phyloP scores from a whole-genome alignment of 257 asterid species.

The Przewalskia tangutica region DNA sequence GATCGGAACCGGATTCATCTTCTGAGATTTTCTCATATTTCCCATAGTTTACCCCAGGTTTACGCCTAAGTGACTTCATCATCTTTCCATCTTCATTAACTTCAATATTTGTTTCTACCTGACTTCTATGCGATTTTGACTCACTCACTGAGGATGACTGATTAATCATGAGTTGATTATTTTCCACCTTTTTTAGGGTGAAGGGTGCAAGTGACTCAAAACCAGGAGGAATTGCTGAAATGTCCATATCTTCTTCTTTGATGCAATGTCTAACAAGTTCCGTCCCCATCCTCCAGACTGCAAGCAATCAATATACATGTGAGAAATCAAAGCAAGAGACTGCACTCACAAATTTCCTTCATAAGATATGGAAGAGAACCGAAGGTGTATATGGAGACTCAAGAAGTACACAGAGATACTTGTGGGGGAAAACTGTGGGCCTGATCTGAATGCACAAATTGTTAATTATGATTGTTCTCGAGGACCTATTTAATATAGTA shows the following conservation, averaged over 20 bases:
- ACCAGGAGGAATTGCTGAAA: constrained; percentile 81
- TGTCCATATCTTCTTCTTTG: constrained; percentile 70
- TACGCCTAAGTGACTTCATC: constrained; percentile 43
- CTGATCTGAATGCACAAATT: neutral
- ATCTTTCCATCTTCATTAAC: constrained; percentile 31
- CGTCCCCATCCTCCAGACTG: constrained; percentile 56
- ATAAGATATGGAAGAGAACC: neutral
- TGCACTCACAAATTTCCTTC: neutral
- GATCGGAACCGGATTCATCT: constrained; percentile 58
- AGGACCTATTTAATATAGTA: neutral
- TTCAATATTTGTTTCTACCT: constrained; percentile 32
- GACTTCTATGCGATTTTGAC: constrained; percentile 23
- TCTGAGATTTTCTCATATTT: constrained; percentile 46
- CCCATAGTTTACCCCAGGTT: constrained; percentile 43
- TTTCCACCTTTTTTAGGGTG: constrained; percentile 47
- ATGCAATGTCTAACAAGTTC: constrained; percentile 59
- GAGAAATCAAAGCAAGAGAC: constrained; percentile 7
- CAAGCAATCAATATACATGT: neutral
- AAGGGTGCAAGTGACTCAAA: constrained; percentile 78
- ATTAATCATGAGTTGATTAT: constrained; percentile 19
- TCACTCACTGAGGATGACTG: constrained; percentile 26
- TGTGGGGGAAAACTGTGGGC: neutral
- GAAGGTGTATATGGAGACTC: neutral
- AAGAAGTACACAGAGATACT: neutral
- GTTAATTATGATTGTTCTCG: neutral